phyloP scores from a whole-genome alignment of 192 early-diverging fungal genomes.

The Linnemannia hyalina region DNA sequence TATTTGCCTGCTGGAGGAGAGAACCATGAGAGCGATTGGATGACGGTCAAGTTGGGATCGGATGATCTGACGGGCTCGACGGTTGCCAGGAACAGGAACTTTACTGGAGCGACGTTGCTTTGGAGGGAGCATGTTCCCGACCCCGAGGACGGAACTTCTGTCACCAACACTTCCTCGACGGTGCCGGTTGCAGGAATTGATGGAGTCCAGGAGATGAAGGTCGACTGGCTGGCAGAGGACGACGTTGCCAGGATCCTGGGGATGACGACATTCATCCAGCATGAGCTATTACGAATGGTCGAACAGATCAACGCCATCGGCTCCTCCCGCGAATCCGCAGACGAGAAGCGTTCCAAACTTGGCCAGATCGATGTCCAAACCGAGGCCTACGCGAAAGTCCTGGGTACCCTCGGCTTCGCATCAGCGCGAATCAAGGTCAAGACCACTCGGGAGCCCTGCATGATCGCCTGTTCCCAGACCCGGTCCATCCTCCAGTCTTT shows the following conservation, averaged over 20 bases:
- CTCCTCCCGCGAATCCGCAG: neutral
- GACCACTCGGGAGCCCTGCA: slow-evolving; percentile 17
- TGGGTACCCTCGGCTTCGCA: slow-evolving; percentile 23
- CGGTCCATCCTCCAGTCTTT: slow-evolving; percentile 40
- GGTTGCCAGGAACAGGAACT: slow-evolving; percentile 22
- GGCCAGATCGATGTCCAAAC: slow-evolving; percentile 33
- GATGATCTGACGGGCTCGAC: slow-evolving; percentile 36
- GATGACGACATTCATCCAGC: slow-evolving; percentile 42
- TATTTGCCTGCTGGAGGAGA: neutral
- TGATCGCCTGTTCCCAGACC: slow-evolving; percentile 31
- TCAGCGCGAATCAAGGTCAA: slow-evolving; percentile 33
- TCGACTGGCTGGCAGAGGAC: slow-evolving; percentile 27
- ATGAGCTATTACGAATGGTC: slow-evolving; percentile 38
- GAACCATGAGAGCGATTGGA: slow-evolving; percentile 13
- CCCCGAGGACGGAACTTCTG: neutral
- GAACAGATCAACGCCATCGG: slow-evolving; percentile 38
- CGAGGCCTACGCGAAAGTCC: slow-evolving; percentile 20
- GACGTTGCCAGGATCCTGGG: slow-evolving; percentile 18
- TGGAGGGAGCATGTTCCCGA: slow-evolving; percentile 36
- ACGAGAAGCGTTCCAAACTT: slow-evolving; percentile 22
- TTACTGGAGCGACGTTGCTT: slow-evolving; percentile 13
- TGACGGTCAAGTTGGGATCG: slow-evolving; percentile 33
- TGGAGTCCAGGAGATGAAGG: slow-evolving; percentile 7
- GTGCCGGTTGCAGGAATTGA: neutral
- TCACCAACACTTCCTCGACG: neutral